Conservation (phyloP, 495 filamentous ascomycete genomes). For the Penicillium verhagenii region DNA sequence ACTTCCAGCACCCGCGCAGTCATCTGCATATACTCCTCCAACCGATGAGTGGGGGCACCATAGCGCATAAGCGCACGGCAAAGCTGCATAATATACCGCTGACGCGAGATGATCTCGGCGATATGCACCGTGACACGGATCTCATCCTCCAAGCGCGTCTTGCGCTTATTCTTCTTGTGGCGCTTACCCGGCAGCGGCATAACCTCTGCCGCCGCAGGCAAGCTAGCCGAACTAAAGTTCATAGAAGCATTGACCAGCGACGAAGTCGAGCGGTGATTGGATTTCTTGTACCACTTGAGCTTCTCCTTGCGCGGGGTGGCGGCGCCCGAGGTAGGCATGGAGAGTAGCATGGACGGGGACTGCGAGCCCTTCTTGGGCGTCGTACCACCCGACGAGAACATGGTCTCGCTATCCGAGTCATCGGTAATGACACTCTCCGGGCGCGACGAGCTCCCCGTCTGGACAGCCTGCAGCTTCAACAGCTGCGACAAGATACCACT, state of each 20-base stretch:
- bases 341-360: constrained; percentile 16
- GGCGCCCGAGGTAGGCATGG: constrained; percentile 45
- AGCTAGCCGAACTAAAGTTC: constrained; percentile 42
- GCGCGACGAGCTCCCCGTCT: constrained; percentile 23
- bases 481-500: constrained; percentile 44
- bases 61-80: constrained; percentile 86
- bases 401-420: constrained; percentile 41
- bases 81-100: constrained; percentile 82
- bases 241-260: constrained; percentile 48
- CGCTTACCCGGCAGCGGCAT: constrained; percentile 32
- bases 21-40: constrained; percentile 92
- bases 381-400: constrained; percentile 34
- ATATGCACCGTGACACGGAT: constrained; percentile 82
- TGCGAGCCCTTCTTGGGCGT: constrained; percentile 34
- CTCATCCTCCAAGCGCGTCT: constrained; percentile 60
- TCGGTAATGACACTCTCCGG: constrained; percentile 39
- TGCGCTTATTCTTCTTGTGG: constrained; percentile 33
- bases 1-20: constrained; percentile 84
- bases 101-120: constrained; percentile 78
- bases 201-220: constrained; percentile 32
- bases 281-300: constrained; percentile 66
- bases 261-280: constrained; percentile 41
- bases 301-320: constrained; percentile 57
- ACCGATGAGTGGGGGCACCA: constrained; percentile 72
- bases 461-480: constrained; percentile 37